Evolutionary conservation across 2,329 filamentous ascomycete species (phyloP).

Genomic region (Dryadomyces quercus-mongolicae): DNA sequence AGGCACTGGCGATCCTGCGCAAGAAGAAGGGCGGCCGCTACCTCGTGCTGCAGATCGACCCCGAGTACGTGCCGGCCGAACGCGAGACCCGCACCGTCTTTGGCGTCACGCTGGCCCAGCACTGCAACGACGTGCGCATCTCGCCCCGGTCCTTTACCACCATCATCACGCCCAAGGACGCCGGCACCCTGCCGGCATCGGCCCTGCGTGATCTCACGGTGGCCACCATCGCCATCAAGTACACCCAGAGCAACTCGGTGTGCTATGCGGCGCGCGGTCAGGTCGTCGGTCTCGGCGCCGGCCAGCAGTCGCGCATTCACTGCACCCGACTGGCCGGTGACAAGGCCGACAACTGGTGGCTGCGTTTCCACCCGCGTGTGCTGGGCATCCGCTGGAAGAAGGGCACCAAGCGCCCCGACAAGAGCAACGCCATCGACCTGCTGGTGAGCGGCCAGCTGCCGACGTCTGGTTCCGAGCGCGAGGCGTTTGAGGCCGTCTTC

Average conservation of each 20-base stretch:
- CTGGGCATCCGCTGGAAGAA: slow-evolving; percentile 92
- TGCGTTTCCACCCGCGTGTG: slow-evolving; percentile 89
- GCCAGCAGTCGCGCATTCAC: slow-evolving; percentile 96
- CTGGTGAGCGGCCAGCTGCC: slow-evolving; percentile 86
- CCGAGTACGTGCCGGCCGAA: slow-evolving; percentile 67
- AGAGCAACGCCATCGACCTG: slow-evolving; percentile 95
- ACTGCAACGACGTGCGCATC: slow-evolving; percentile 86
- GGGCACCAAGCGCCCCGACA: slow-evolving; percentile 90
- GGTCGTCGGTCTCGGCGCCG: slow-evolving; percentile 85
- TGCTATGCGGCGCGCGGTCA: slow-evolving; percentile 95
- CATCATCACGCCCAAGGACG: slow-evolving; percentile 77
- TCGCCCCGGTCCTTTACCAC: slow-evolving; percentile 73
- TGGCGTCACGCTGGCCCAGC: slow-evolving; percentile 77
- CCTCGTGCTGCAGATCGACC: slow-evolving; percentile 89
- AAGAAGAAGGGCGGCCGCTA: slow-evolving; percentile 99
- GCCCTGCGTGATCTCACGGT: slow-evolving; percentile 85
- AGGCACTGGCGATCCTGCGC: slow-evolving; percentile 78
- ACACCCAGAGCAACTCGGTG: slow-evolving; percentile 97
- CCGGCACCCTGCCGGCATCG: slow-evolving; percentile 57
- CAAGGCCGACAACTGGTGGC: slow-evolving; percentile 99
- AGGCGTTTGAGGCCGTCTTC: slow-evolving; percentile 79
- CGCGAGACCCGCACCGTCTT: slow-evolving; percentile 82
- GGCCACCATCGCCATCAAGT: slow-evolving; percentile 94
- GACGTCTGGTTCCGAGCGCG: slow-evolving; percentile 69
- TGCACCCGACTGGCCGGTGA: slow-evolving; percentile 95